phyloP scores from a whole-genome alignment of 768 basidiomycete genomes.

The Lentinula edodes region DNA sequence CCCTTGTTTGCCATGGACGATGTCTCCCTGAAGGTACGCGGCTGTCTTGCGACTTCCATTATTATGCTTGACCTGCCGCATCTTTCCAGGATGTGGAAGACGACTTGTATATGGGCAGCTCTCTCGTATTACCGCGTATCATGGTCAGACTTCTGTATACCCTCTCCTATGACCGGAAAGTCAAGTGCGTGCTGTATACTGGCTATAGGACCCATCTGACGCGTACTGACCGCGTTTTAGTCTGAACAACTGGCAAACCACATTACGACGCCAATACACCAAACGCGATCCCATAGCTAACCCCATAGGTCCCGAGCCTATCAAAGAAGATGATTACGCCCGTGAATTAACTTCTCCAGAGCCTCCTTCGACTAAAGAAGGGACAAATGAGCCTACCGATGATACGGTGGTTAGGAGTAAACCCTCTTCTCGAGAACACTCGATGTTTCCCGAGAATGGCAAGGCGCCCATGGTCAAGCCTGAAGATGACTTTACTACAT shows the following conservation, averaged over 20 bases:
- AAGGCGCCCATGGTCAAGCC: not conserved
- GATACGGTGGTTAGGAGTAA: not conserved
- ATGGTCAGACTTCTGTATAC: conserved; percentile 71
- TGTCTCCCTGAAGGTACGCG: conserved; percentile 57
- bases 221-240: conserved; percentile 31
- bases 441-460: not conserved
- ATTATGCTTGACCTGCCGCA: conserved; percentile 7
- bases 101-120: conserved; percentile 60
- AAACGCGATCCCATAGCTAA: conserved; percentile 67
- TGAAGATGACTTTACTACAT: not conserved
- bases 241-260: conserved; percentile 72
- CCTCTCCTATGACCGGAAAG: conserved; percentile 77
- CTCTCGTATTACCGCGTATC: conserved; percentile 59
- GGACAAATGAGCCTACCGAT: not conserved
- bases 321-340: conserved; percentile 23
- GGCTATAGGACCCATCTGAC: conserved; percentile 12
- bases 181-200: conserved; percentile 46
- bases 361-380: conserved; percentile 1
- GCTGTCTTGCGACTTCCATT: conserved; percentile 10
- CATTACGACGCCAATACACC: conserved; percentile 70
- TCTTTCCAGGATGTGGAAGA: conserved; percentile 66
- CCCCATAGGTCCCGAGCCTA: conserved; percentile 63
- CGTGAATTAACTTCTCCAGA: conserved; percentile 20
- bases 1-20: conserved; percentile 67
- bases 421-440: conserved; percentile 4